Evolutionary conservation across 768 basidiomycete genomes (phyloP).

Genomic region (Suillus placidus): DNA sequence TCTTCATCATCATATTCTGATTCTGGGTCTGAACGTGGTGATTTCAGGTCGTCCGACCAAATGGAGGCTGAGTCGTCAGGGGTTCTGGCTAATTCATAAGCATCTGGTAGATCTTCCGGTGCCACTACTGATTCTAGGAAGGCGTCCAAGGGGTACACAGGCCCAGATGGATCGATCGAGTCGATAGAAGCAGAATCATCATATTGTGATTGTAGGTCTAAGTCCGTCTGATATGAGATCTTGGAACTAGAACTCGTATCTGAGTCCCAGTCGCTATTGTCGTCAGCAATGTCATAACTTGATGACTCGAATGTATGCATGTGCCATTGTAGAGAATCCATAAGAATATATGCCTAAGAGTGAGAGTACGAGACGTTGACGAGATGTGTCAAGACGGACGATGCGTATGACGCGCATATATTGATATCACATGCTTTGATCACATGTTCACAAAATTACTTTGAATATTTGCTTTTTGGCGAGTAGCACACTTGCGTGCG

Average conservation of each 20-base stretch:
- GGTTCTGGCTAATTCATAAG: background rate
- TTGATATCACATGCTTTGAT: background rate
- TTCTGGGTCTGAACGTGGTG: background rate
- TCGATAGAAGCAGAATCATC: background rate
- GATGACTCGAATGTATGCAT: background rate
- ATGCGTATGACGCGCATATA: background rate
- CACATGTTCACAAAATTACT: background rate
- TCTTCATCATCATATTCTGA: background rate
- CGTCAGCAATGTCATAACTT: background rate
- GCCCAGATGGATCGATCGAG: background rate
- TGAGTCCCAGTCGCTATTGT: background rate
- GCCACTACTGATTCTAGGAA: background rate
- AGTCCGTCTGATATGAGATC: background rate
- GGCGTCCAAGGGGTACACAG: background rate
- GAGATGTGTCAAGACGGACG: background rate
- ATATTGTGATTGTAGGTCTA: background rate
- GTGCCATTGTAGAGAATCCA: background rate
- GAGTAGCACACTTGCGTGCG: background rate
- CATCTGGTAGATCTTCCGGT: background rate
- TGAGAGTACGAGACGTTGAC: background rate
- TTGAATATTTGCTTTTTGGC: background rate
- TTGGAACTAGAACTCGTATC: background rate
- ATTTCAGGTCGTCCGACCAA: background rate
- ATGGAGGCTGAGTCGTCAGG: background rate
- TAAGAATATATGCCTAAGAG: background rate